These are phyloP conservation scores for Backusella liffmaniae DNA, from an alignment of 192 early-diverging fungal species.

Conservation along the genomic window DNA sequence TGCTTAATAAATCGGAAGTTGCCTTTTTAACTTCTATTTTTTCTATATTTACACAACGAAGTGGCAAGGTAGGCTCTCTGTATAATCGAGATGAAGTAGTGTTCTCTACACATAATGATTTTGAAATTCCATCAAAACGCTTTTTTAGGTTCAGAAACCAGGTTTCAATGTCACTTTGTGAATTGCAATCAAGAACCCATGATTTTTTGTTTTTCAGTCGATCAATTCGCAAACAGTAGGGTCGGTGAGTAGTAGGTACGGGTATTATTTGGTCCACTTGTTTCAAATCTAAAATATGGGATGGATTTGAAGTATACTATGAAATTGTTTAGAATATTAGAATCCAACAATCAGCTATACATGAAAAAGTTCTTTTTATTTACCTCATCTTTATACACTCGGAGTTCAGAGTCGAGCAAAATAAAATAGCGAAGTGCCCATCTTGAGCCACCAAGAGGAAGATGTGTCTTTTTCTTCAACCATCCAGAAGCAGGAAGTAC, in stretches of 20 bases:
- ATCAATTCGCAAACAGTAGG: background rate
- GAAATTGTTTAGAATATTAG: background rate
- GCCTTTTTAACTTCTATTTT: background rate
- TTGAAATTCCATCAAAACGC: background rate
- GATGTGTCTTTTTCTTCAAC: background rate
- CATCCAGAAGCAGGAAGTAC: conserved; percentile 5
- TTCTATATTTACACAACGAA: background rate
- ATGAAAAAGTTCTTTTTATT: background rate
- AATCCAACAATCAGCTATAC: background rate
- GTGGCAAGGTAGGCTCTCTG: background rate
- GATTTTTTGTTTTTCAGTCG: background rate
- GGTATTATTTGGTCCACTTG: background rate
- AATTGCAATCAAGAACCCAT: background rate
- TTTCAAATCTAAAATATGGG: background rate
- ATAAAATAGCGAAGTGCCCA: conserved; percentile 25
- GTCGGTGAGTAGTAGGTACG: background rate
- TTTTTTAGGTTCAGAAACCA: background rate
- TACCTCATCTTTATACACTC: conserved; percentile 24
- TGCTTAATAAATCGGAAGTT: background rate
- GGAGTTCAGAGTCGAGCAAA: conserved; percentile 23
- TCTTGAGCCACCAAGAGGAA: conserved; percentile 12
- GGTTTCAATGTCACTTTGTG: background rate
- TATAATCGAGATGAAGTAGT: background rate
- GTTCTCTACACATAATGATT: background rate
- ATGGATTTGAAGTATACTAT: conserved; percentile 6